phyloP scores from a whole-genome alignment of 2,329 filamentous ascomycete genomes.

The Xylariaceae sp. region DNA sequence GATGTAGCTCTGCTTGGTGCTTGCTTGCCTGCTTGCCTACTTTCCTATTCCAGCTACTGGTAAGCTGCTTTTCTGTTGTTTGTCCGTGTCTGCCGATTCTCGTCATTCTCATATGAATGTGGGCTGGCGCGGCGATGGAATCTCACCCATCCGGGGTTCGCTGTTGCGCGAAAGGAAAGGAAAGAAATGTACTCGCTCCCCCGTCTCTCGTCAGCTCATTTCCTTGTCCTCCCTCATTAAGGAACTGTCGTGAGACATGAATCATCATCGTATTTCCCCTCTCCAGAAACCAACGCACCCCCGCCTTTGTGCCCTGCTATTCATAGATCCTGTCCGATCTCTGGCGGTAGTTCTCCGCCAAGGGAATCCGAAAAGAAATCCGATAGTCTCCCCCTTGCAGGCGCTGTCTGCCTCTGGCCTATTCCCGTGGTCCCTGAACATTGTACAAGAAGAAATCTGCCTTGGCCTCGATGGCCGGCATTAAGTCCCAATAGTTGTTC shows the following conservation, averaged over 20 bases:
- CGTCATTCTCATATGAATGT: slow-evolving; percentile 30
- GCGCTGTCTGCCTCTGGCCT: background rate
- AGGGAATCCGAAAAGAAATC: slow-evolving; percentile 20
- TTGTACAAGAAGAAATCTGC: slow-evolving; percentile 37
- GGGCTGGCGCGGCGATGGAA: slow-evolving; percentile 3
- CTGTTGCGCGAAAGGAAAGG: background rate
- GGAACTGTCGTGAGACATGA: slow-evolving; percentile 37
- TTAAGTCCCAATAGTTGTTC: slow-evolving; percentile 27
- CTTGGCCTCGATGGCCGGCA: slow-evolving; percentile 22
- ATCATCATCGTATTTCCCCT: slow-evolving; percentile 31
- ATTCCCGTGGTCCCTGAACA: slow-evolving; percentile 28
- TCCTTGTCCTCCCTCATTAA: slow-evolving; percentile 10
- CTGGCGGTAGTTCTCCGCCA: slow-evolving; percentile 15
- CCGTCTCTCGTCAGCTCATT: slow-evolving; percentile 26
- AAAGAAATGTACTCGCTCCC: slow-evolving; percentile 14
- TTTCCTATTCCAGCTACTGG: slow-evolving; percentile 25
- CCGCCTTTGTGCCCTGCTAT: slow-evolving; percentile 22
- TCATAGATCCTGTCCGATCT: slow-evolving; percentile 23
- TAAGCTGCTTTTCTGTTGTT: slow-evolving; percentile 27
- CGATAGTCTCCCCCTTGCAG: slow-evolving; percentile 9
- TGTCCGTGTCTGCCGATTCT: slow-evolving; percentile 27
- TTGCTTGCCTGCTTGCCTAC: slow-evolving; percentile 4
- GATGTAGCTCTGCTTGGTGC: slow-evolving; percentile 13
- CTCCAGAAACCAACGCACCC: slow-evolving; percentile 18
- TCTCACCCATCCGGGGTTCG: slow-evolving; percentile 16